phyloP scores from a whole-genome alignment of 208 protist genomes.

The Spongospora subterranea region DNA sequence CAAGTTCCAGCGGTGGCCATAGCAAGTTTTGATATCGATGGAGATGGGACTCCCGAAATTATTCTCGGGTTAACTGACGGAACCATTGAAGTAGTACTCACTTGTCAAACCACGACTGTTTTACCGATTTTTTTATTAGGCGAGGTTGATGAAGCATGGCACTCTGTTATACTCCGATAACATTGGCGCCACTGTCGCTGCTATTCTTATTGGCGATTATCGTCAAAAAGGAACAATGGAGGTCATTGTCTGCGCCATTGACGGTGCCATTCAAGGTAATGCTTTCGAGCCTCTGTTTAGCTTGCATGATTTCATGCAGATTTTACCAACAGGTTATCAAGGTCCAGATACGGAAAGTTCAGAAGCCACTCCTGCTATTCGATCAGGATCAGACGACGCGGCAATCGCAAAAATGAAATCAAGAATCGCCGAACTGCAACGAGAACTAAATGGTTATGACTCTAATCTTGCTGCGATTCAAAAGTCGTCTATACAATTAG shows the following conservation, averaged over 20 bases:
- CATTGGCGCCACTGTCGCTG: constrained; percentile 71
- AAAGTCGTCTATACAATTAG: not conserved
- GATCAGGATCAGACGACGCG: not conserved
- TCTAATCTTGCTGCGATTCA: not conserved
- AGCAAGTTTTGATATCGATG: constrained; percentile 86
- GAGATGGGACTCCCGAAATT: constrained; percentile 87
- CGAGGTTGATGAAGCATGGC: constrained; percentile 78
- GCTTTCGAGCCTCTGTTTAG: no score
- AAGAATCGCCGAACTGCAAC: constrained; percentile 13
- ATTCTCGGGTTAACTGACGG: constrained; percentile 83
- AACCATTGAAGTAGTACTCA: constrained; percentile 76
- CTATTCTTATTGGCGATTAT: constrained; percentile 85
- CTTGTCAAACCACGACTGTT: not conserved
- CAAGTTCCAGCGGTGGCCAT: constrained; percentile 81
- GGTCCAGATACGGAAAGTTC: no score
- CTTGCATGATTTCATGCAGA: no score
- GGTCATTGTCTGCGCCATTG: constrained; percentile 83
- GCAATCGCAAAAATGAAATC: constrained; percentile 26
- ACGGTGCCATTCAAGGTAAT: constrained; percentile 75
- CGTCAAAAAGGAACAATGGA: constrained; percentile 80
- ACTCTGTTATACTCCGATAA: constrained; percentile 23
- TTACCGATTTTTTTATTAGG: not conserved
- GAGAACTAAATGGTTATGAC: constrained; percentile 39
- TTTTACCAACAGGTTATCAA: no score
- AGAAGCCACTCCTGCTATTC: no score